These are phyloP conservation scores for Anaeromyces robustus DNA, from an alignment of 192 early-diverging fungal species.

Conservation along the genomic window DNA sequence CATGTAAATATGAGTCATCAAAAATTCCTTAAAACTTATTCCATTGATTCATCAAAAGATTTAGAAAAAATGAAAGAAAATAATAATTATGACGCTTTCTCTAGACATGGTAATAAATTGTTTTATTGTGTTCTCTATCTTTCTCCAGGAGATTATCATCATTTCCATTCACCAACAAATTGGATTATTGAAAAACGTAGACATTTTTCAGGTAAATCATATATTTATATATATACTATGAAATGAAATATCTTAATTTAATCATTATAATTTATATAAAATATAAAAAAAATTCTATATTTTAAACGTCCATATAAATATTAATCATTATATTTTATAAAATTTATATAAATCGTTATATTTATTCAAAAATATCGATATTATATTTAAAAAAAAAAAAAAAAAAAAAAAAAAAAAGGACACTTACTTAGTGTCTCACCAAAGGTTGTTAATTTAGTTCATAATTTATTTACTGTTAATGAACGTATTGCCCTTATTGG, in stretches of 20 bases:
- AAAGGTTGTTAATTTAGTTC: conserved; percentile 63
- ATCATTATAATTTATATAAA: neutral
- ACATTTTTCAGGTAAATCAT: conserved; percentile 70
- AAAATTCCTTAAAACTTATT: neutral
- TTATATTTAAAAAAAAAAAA: no score
- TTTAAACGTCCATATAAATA: no score
- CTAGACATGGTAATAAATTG: conserved; percentile 52
- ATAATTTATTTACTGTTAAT: conserved; percentile 88
- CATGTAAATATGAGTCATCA: neutral
- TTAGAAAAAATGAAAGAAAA: conserved; percentile 6
- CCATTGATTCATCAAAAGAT: conserved; percentile 1
- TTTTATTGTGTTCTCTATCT: conserved; percentile 90
- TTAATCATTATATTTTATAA: no score
- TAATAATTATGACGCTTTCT: conserved; percentile 18
- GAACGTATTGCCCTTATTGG: conserved; percentile 89
- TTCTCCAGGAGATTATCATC: conserved; percentile 96
- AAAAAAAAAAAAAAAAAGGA: no score
- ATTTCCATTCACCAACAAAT: conserved; percentile 92
- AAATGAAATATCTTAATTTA: conserved; percentile 6
- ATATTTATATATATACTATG: no score
- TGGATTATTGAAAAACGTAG: conserved; percentile 77
- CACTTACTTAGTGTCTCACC: conserved; percentile 94
- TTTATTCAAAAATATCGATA: no score
- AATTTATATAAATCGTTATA: no score
- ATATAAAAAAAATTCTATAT: neutral